These are phyloP conservation scores for Lentinula sp. DNA, from an alignment of 768 basidiomycete genomes.

Conservation along the genomic window DNA sequence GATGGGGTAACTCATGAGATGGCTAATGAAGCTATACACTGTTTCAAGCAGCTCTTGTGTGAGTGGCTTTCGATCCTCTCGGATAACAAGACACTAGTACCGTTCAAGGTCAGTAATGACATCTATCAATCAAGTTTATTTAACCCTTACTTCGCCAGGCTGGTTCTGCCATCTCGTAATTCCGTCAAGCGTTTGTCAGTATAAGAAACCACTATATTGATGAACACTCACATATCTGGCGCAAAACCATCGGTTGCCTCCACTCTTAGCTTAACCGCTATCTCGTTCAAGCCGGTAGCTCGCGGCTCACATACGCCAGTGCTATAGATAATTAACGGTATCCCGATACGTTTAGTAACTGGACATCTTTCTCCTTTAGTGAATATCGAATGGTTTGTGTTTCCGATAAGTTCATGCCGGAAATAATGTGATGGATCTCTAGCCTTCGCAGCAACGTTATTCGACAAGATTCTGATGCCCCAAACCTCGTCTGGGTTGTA, in stretches of 20 bases:
- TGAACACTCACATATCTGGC: neutral
- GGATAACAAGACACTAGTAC: neutral
- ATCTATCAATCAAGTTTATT: neutral
- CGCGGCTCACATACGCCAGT: neutral
- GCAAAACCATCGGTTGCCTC: neutral
- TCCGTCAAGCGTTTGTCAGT: neutral
- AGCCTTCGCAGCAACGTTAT: neutral
- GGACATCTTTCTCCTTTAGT: neutral
- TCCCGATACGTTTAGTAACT: neutral
- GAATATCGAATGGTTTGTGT: neutral
- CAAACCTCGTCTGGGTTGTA: neutral
- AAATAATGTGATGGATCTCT: neutral
- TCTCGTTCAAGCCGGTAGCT: neutral
- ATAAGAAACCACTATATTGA: neutral
- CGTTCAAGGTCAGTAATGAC: neutral
- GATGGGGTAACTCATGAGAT: slow-evolving; percentile 3
- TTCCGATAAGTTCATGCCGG: neutral
- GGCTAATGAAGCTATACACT: neutral
- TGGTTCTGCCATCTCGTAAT: neutral
- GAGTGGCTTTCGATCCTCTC: neutral
- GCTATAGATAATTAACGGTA: neutral
- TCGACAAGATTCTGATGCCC: neutral
- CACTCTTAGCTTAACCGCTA: neutral
- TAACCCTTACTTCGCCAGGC: neutral
- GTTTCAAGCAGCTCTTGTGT: neutral